Conservation (phyloP, 139 green algal genomes). For the Yamagishiella unicocca region DNA sequence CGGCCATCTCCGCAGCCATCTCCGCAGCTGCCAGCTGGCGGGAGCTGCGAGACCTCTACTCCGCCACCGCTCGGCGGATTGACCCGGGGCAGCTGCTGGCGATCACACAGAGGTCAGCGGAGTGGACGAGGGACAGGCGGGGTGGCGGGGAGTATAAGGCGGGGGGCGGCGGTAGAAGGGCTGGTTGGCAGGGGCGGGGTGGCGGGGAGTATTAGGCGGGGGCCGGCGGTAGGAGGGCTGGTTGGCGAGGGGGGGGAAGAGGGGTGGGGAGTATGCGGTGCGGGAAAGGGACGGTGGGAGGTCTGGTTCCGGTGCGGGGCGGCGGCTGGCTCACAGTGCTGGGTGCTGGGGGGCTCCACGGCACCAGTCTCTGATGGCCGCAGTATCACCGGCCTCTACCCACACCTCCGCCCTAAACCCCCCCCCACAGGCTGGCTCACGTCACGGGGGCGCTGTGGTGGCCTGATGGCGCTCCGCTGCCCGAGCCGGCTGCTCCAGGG, state of each 20-base stretch:
- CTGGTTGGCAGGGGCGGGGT: too few species aligned
- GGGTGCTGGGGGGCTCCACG: too few species aligned
- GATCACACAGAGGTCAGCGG: neutral
- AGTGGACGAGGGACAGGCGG: neutral
- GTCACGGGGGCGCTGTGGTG: conserved; percentile 11
- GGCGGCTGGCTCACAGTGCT: too few species aligned
- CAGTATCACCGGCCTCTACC: too few species aligned
- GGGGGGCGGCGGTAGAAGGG: too few species aligned
- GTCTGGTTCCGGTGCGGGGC: neutral
- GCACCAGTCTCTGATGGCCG: too few species aligned
- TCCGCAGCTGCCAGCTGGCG: neutral
- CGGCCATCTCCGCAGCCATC: neutral
- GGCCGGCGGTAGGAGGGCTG: neutral
- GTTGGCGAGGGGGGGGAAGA: neutral
- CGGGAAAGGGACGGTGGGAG: neutral
- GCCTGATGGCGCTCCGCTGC: conserved; percentile 17
- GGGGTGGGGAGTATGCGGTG: neutral
- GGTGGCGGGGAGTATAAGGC: too few species aligned
- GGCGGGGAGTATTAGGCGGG: neutral
- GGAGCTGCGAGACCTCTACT: neutral
- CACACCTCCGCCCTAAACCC: neutral
- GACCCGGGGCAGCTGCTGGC: conserved; percentile 9
- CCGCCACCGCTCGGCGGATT: neutral
- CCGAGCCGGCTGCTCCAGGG: neutral
- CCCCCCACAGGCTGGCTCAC: conserved; percentile 11